Percentiles rank a stretch among this genome's conserved stretches.
Evolutionary conservation across 2,329 filamentous ascomycete species (phyloP).

Genomic region (Beauveria scarabaeidicola): DNA sequence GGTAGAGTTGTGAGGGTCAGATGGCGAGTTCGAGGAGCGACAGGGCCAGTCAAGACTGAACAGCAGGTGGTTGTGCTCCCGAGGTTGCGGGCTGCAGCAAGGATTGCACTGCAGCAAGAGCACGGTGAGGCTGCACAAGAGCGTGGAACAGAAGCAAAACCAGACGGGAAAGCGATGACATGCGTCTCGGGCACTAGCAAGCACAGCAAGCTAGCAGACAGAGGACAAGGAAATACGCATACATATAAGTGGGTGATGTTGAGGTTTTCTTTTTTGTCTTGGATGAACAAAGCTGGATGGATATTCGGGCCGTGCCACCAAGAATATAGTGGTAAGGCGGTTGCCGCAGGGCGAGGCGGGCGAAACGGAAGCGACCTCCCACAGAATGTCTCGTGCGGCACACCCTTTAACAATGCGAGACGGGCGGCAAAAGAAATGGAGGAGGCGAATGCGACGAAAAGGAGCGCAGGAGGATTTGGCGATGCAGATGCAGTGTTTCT

Average conservation of each 20-base stretch:
- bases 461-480: not conserved
- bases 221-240: not conserved
- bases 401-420: not conserved
- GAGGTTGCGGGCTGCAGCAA: not conserved
- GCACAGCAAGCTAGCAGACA: not conserved
- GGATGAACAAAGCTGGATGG: not conserved
- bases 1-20: not conserved
- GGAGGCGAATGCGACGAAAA: not conserved
- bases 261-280: slow-evolving; percentile 7
- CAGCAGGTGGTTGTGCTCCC: not conserved
- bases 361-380: not conserved
- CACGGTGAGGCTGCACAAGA: not conserved
- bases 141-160: slow-evolving; percentile 1
- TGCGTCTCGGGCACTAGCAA: slow-evolving; percentile 6
- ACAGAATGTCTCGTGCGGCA: slow-evolving; percentile 3
- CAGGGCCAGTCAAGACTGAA: not conserved
- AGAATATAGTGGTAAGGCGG: not conserved
- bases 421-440: not conserved
- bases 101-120: not conserved
- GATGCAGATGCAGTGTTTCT: slow-evolving; percentile 1
- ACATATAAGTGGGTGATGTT: slow-evolving; percentile 1
- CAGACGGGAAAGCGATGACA: not conserved
- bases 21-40: not conserved
- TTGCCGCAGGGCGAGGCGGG: not conserved
- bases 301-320: not conserved